Evolutionary conservation across 805 yeast genomes (phyloP), one percentile per base, ranked within the genome.

Genomic region (Brettanomyces custersianus): DNA sequence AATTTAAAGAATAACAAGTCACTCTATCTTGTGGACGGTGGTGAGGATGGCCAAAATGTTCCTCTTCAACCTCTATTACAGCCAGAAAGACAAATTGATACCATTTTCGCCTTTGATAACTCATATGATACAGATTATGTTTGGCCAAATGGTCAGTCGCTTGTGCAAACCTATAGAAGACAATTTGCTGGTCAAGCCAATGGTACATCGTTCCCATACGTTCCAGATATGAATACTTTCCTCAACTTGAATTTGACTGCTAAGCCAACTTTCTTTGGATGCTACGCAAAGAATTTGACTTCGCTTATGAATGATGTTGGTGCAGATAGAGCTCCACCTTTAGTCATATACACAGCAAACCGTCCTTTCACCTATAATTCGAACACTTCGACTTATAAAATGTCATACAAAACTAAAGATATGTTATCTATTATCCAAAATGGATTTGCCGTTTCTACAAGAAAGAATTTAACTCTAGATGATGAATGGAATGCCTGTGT

Each of bases 201-300:
- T 43, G 72, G 74, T 34, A 71, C 82, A 20, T 63, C 79, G 3
- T 82, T 81, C 68, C 94, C 95, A 8, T 73, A 80, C 46, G 88
- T 85, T 37, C 95, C 95, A 10, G 88, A 76, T 52, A 60, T 54
- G 20, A 58, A 66, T 30, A 70, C 87, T 0, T 80, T 84, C 55
- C 50, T 72, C 19, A 67, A 69, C 40, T 47, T 62, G 43, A 80
- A 80, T 39, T 63, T 84, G 43, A 78, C 84, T 12, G 63, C 77
- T 8, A 69, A 60, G 41, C 94, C 95, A 34, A 67, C 80, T 1
- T 85, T 86, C 62, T 86, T 86, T 54, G 95, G 95, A 23, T 85
- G 95, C 58, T 70, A 81, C 51, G 68, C 83, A 4, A 45, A 58
- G 1, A 80, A 82, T 50, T 60, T 79, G 51, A 75, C 87, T 6